Conservation (phyloP, 768 basidiomycete genomes). For the Ramaria sp. region DNA sequence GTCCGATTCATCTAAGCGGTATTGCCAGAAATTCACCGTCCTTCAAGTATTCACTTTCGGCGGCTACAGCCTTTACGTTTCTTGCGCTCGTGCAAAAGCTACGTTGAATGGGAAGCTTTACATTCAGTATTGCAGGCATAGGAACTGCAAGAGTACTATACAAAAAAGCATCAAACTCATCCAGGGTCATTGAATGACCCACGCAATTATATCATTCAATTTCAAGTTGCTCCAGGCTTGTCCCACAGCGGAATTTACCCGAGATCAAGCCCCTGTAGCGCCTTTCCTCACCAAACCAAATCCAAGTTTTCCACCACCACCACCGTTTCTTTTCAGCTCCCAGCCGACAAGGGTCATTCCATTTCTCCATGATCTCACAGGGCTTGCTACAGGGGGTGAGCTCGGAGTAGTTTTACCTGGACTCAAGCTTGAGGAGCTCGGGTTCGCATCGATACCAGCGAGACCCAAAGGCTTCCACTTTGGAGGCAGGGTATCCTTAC, state of each 20-base stretch:
- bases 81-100: slow-evolving; percentile 31
- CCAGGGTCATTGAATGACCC: neutral
- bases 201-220: neutral
- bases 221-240: neutral
- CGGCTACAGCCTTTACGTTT: slow-evolving; percentile 78
- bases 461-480: neutral
- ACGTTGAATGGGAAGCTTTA: too few relatives aligned
- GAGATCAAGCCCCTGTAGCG: neutral
- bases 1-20: slow-evolving; percentile 14
- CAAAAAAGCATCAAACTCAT: neutral
- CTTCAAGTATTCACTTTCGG: slow-evolving; percentile 79
- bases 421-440: neutral
- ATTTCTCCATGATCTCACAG: neutral
- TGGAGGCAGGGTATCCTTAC: neutral
- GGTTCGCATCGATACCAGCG: neutral
- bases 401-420: neutral
- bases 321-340: slow-evolving; percentile 1
- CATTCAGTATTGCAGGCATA: too few relatives aligned
- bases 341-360: slow-evolving; percentile 2
- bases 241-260: neutral
- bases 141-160: neutral
- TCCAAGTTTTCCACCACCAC: slow-evolving; percentile 2
- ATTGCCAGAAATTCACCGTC: slow-evolving; percentile 1
- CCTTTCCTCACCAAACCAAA: slow-evolving; percentile 5
- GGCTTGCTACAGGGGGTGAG: neutral